phyloP scores from a whole-genome alignment of 345 rosid genomes.

The Salix koriyanagi region DNA sequence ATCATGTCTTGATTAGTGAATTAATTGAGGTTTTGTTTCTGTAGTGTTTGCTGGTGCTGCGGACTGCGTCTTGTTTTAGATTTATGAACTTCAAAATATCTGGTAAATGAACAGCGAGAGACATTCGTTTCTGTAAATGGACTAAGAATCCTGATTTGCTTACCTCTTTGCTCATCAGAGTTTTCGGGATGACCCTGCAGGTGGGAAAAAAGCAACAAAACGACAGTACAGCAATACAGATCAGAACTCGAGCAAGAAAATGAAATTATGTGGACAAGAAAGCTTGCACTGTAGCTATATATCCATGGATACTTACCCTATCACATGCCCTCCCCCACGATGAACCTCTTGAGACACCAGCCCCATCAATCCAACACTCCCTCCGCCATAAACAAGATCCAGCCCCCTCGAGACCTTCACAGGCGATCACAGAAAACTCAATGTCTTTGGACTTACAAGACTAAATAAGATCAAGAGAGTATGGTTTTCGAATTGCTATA shows the following conservation, averaged over 20 bases:
- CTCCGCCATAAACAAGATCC: conserved; percentile 75
- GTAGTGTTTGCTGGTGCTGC: too few relatives aligned
- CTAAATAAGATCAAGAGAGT: neutral
- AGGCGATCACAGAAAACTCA: neutral
- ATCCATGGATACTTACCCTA: conserved; percentile 40
- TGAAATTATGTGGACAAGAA: neutral
- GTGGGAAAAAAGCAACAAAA: neutral
- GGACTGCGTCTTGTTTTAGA: too few relatives aligned
- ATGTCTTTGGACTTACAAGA: neutral
- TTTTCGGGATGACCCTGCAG: conserved; percentile 75
- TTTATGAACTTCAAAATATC: too few relatives aligned
- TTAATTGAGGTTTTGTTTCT: too few relatives aligned
- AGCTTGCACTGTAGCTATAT: neutral
- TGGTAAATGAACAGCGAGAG: too few relatives aligned
- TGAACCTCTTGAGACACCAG: conserved; percentile 62
- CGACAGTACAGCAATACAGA: neutral
- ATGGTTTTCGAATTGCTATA: conserved; percentile 8
- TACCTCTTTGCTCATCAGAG: conserved; percentile 85
- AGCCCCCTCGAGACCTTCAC: conserved; percentile 48
- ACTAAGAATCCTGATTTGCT: neutral
- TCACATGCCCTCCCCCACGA: conserved; percentile 59
- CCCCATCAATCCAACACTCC: conserved; percentile 73
- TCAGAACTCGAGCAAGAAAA: neutral
- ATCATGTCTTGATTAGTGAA: too few relatives aligned
- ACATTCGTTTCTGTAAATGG: too few relatives aligned